Evolutionary conservation across 768 basidiomycete genomes (phyloP).

Genomic region (Chalciporus piperatus): DNA sequence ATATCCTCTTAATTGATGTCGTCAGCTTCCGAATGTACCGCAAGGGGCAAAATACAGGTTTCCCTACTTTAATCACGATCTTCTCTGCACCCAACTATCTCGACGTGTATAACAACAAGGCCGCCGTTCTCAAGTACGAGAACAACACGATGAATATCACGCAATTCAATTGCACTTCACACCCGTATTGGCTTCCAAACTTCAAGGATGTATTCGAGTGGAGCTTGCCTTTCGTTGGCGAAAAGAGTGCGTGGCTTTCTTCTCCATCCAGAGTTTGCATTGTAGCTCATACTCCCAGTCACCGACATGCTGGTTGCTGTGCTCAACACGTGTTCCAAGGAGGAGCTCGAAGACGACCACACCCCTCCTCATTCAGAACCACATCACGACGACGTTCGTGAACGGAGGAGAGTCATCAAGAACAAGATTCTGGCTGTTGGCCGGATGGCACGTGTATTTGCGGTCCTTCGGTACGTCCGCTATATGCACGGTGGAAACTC

Average conservation of each 20-base stretch:
- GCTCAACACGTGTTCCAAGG: conserved; percentile 91
- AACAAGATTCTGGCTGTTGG: conserved; percentile 73
- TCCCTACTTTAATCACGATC: conserved; percentile 96
- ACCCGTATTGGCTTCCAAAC: conserved; percentile 95
- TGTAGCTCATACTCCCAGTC: conserved; percentile 46
- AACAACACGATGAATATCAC: conserved; percentile 96
- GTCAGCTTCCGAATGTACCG: conserved; percentile 87
- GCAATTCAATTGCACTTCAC: conserved; percentile 76
- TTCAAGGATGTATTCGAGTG: conserved; percentile 99
- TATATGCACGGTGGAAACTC: too few species aligned
- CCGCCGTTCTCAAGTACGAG: conserved; percentile 94
- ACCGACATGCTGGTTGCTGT: conserved; percentile 98
- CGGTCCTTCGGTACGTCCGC: conserved; percentile 53
- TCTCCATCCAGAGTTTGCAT: background rate
- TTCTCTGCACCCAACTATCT: conserved; percentile 98
- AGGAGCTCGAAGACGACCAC: conserved; percentile 82
- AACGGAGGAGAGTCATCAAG: conserved; percentile 59
- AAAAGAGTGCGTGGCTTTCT: conserved; percentile 70
- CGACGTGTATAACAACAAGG: conserved; percentile 95
- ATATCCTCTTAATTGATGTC: background rate
- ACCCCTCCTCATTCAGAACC: conserved; percentile 12
- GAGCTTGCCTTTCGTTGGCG: conserved; percentile 95
- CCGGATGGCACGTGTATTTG: conserved; percentile 65
- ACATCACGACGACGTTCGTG: conserved; percentile 29
- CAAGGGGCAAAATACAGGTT: conserved; percentile 89